phyloP scores from a whole-genome alignment of 192 early-diverging fungal genomes.

The Dispira simplex region DNA sequence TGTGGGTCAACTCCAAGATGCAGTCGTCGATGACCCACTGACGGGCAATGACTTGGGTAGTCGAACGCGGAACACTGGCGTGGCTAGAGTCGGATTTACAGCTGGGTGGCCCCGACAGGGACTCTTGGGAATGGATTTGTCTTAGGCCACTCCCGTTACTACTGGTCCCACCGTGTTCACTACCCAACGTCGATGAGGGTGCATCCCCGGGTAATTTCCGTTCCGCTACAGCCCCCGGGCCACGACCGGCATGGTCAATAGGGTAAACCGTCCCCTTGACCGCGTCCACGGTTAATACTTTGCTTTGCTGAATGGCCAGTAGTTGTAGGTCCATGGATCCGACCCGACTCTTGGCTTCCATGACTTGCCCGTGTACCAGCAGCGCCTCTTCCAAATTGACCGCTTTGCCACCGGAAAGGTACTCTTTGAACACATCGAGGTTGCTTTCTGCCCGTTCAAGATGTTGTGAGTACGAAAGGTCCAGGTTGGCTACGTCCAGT shows the following conservation, averaged over 20 bases:
- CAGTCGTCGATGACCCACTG: slow-evolving; percentile 33
- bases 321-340: slow-evolving; percentile 7
- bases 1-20: slow-evolving; percentile 27
- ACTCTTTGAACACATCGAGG: background rate
- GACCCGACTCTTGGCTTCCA: slow-evolving; percentile 4
- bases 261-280: slow-evolving; percentile 3
- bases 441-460: background rate
- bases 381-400: background rate
- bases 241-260: background rate
- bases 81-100: background rate
- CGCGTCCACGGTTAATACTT: slow-evolving; percentile 1
- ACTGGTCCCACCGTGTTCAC: background rate
- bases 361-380: slow-evolving; percentile 1
- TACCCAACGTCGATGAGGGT: background rate
- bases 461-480: slow-evolving; percentile 1
- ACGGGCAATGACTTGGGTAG: slow-evolving; percentile 18
- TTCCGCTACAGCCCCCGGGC: background rate
- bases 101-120: background rate
- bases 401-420: background rate
- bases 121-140: background rate
- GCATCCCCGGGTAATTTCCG: background rate
- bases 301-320: slow-evolving; percentile 6
- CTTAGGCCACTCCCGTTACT: background rate
- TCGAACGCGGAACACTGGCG: background rate
- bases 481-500: slow-evolving; percentile 2